Evolutionary conservation across 2,329 filamentous ascomycete species (phyloP), one percentile per base, ranked within the genome.

Genomic region (Trichoderma arundinaceum): DNA sequence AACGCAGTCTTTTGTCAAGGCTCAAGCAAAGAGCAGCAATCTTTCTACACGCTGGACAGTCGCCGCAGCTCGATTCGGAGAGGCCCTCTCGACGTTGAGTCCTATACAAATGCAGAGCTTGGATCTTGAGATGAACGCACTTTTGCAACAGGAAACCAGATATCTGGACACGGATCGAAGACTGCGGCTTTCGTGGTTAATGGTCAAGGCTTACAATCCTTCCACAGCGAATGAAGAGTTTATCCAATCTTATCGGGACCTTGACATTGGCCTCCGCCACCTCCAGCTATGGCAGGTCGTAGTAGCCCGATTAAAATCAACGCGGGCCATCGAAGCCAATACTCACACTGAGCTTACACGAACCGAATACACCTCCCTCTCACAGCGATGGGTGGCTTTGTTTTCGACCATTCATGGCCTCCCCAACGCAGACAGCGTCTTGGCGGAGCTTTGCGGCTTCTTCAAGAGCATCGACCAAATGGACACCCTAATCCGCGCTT

Each of bases 201-300:
- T 71, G 2, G 67, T 68, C 54, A 68, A 68, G 51, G 69, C 71
- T 1, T 65, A 71, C 41, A 66, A 69, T 28, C 15, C 67, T 7
- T 32, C 49, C 4, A 41, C 62, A 7, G 68, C 67, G 9, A 68
- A 64, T 12, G 33, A 68, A n/a, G 56, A 62, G 3, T 69, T 74
- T 22, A 35, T 67, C 38, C 41, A 52, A 8, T 54, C 58, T 2
- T 69, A 69, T 19, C 58, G 46, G n/a, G 33, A 19, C 8, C 41
- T 58, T 15, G 58, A 43, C 1, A 22, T 46, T 10, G 43, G 51
- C n/a, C 28, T 70, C 4, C 65, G 66, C 12, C 46, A 58, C 13
- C 7, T 72, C 13, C 70, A 72, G 38, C 67, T 72, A 22, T 73
- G 71, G 71, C 70, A 72, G 32, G 39, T 72, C 19, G 12, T 69